These are phyloP conservation scores for Wickerhamiella shivajii DNA, from an alignment of 805 yeast species.

Conservation along the genomic window DNA sequence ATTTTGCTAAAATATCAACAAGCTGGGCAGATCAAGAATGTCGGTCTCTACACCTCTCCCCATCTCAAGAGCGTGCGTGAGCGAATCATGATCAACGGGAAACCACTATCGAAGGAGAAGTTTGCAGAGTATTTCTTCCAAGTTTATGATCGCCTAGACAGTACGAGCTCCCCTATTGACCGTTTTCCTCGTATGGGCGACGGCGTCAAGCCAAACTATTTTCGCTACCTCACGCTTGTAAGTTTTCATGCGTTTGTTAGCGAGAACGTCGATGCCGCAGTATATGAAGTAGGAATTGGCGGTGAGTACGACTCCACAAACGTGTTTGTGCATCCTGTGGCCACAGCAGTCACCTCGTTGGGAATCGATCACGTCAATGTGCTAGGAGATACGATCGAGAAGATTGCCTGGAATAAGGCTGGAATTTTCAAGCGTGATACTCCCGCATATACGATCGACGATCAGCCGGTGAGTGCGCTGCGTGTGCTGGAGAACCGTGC, in stretches of 20 bases:
- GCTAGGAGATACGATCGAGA: conserved; percentile 74
- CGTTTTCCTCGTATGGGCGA: conserved; percentile 61
- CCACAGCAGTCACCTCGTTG: conserved; percentile 69
- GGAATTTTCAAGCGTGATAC: conserved; percentile 69
- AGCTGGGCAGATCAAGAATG: conserved; percentile 33
- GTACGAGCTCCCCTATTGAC: conserved; percentile 38
- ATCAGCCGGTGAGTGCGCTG: conserved; percentile 38
- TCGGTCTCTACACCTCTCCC: conserved; percentile 94
- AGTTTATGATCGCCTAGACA: conserved; percentile 71
- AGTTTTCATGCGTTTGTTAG: conserved; percentile 81
- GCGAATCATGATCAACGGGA: conserved; percentile 74
- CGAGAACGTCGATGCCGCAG: conserved; percentile 87
- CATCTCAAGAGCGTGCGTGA: conserved; percentile 89
- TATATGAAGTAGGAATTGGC: conserved; percentile 96
- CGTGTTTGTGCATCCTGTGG: conserved; percentile 62
- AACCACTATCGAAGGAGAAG: conserved; percentile 63
- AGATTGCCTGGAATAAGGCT: conserved; percentile 92
- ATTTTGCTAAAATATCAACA: conserved; percentile 51
- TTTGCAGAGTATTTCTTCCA: conserved; percentile 87
- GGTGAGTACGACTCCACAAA: conserved; percentile 97
- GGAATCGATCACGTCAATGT: conserved; percentile 87
- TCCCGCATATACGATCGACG: conserved; percentile 50
- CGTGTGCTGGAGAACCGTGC: conserved; percentile 48
- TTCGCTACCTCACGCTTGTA: conserved; percentile 74
- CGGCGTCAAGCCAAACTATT: conserved; percentile 78